These are phyloP conservation scores for Trichomonas gallinae DNA, from an alignment of 208 protist genomes.

Conservation along the genomic window DNA sequence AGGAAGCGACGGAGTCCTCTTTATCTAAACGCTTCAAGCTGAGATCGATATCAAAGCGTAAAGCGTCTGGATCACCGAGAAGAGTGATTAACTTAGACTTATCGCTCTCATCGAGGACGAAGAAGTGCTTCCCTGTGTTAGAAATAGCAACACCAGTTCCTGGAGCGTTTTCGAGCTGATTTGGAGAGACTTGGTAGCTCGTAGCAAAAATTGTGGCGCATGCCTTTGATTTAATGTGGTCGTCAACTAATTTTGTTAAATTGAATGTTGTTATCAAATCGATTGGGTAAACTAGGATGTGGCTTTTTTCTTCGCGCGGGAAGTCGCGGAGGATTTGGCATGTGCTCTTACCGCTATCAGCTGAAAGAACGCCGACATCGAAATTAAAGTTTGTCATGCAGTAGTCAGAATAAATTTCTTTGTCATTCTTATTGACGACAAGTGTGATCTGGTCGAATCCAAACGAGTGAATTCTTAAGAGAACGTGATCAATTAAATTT, in stretches of 20 bases:
- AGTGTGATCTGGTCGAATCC: background rate
- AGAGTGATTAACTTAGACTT: background rate
- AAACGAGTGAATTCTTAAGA: background rate
- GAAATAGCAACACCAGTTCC: background rate
- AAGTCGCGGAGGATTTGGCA: background rate
- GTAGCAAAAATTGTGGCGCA: background rate
- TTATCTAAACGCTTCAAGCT: background rate
- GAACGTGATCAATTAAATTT: background rate
- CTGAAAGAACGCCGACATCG: background rate
- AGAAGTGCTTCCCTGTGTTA: background rate
- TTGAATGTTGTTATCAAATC: background rate
- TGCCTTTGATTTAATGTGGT: background rate
- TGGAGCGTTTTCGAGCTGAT: background rate
- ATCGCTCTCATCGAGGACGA: background rate
- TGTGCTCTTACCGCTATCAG: background rate
- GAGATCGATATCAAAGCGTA: background rate
- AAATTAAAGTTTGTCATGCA: background rate
- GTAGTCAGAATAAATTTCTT: background rate
- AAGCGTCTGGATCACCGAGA: background rate
- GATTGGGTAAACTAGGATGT: background rate
- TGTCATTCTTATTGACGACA: background rate
- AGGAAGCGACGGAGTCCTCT: background rate
- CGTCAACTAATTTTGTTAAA: background rate
- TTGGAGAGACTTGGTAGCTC: background rate
- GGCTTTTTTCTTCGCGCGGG: background rate